Base-by-base conservation (phyloP, 441 rosid genomes). In the Eruca vesicaria region DNA sequence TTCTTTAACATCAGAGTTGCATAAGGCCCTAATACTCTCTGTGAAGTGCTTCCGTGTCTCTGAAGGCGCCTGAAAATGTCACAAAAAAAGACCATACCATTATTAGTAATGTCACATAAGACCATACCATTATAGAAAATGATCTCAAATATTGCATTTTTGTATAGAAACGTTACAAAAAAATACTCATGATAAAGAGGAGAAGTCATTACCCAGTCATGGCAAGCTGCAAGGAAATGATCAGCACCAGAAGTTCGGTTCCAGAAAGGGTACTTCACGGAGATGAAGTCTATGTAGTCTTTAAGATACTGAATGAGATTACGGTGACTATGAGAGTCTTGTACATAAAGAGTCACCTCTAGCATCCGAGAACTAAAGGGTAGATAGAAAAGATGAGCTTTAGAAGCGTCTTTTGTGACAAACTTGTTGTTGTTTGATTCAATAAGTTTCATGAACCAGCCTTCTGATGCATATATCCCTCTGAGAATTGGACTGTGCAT, bases 141-240 rank as follows among this genome's bases (percentile, higher is more conserved):
- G 31, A 5, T 43, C 61, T 26, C 11, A 69, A 26, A 19, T 21
- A 28, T 38, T 2, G 8, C 9, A 58, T 29, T 11, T 9, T 3
- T 53, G 26, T 23, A 36, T 18, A 72, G 6, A 69, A 32, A 50
- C 6, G 69, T 19, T 2, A 50, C 6, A 26, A 76, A 35, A n/a
- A 48, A 9, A 35, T 8, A 23, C n/a, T 14, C 56, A 26, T 63
- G 21, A n/a, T 6, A 28, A 38, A 41, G 36, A 33, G 36, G 36
- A 66, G 63, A 59, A 52, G 75, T 73, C 63, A 79, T 63, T 87
- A 92, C 98, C 98, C 97, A 94, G 71, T 94, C 98, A 73, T 94
- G 98, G 87, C 98, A 94, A 77, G 97, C 97, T 12, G 83, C 97
- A 6, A 94, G 92, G 74, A 94, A 92, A 77, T 94, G 98, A 79